Evolutionary conservation across 768 basidiomycete genomes (phyloP).

Genomic region (Hysterangium stoloniferum): DNA sequence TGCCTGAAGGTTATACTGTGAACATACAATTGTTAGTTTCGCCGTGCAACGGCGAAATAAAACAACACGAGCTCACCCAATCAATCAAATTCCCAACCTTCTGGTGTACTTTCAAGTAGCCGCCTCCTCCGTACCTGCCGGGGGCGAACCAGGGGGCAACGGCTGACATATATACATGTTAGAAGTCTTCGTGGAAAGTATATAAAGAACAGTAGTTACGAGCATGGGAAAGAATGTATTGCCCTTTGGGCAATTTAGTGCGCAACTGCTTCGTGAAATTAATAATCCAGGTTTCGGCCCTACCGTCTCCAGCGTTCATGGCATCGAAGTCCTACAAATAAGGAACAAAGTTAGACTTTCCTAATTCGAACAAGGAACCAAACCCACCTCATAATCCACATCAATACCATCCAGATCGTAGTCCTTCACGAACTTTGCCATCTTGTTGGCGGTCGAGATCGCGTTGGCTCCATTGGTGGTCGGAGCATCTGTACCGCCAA

Average conservation of each 20-base stretch:
- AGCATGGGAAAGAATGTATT: constrained; percentile 48
- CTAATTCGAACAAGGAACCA: background rate
- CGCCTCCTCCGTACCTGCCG: constrained; percentile 30
- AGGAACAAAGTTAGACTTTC: background rate
- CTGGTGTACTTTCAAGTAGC: constrained; percentile 46
- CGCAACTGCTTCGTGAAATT: constrained; percentile 47
- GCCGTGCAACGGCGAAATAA: background rate
- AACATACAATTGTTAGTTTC: background rate
- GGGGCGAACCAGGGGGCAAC: constrained; percentile 39
- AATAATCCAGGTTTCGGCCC: constrained; percentile 40
- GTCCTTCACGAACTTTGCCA: constrained; percentile 28
- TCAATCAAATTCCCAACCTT: constrained; percentile 52
- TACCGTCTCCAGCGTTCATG: constrained; percentile 19
- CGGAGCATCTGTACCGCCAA: constrained; percentile 20
- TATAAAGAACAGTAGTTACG: constrained; percentile 29
- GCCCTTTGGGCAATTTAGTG: constrained; percentile 36
- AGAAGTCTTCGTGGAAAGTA: background rate
- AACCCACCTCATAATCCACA: constrained; percentile 3
- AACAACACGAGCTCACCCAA: constrained; percentile 47
- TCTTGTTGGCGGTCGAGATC: constrained; percentile 22
- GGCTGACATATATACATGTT: constrained; percentile 17
- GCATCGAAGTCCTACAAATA: constrained; percentile 21
- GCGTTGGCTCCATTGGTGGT: constrained; percentile 27
- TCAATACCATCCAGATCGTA: constrained; percentile 16
- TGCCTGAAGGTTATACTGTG: constrained; percentile 16